A percentile compares a stretch with the other conserved stretches of the same genome.
Evolutionary conservation across 2,329 filamentous ascomycete genomes (phyloP).

Genomic region (Pseudogymnoascus sp.): DNA sequence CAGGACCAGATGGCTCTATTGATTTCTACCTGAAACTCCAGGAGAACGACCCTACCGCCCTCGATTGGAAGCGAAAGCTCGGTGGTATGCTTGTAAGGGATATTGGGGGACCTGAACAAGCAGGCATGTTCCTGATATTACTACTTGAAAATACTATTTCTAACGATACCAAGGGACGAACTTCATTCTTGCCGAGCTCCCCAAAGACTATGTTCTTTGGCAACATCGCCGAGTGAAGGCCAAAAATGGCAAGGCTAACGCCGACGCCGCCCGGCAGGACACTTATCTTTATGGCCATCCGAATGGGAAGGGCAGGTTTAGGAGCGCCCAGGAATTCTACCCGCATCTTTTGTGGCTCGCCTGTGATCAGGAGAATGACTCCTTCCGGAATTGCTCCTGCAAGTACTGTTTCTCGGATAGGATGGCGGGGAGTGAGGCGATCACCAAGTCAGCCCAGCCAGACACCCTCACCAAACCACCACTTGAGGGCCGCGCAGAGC

Average conservation of each 20-base stretch:
- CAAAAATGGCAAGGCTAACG: conserved; percentile 3
- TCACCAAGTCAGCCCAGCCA: neutral
- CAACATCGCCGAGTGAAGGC: conserved; percentile 39
- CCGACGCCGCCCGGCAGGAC: conserved; percentile 47
- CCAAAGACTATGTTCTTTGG: conserved; percentile 50
- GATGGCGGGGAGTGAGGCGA: conserved; percentile 31
- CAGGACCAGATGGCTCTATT: conserved; percentile 44
- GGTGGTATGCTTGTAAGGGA: conserved; percentile 50
- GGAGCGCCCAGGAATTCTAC: conserved; percentile 54
- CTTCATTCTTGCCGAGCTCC: conserved; percentile 47
- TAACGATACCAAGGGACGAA: conserved; percentile 25
- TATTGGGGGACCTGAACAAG: conserved; percentile 31
- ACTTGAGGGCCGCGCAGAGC: neutral
- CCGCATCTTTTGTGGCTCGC: conserved; percentile 51
- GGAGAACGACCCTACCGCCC: conserved; percentile 43
- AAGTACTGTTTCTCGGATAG: conserved; percentile 49
- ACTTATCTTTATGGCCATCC: conserved; percentile 56
- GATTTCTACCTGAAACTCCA: conserved; percentile 48
- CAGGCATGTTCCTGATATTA: conserved; percentile 12
- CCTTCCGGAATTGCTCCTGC: conserved; percentile 47
- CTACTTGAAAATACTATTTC: conserved; percentile 14
- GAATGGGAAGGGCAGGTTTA: conserved; percentile 48
- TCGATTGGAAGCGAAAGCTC: conserved; percentile 52
- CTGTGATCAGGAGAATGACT: conserved; percentile 44
- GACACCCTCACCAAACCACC: neutral